These are phyloP conservation scores for Ophiosphaerella narmari DNA, from an alignment of 2,329 filamentous ascomycete species.

Conservation along the genomic window DNA sequence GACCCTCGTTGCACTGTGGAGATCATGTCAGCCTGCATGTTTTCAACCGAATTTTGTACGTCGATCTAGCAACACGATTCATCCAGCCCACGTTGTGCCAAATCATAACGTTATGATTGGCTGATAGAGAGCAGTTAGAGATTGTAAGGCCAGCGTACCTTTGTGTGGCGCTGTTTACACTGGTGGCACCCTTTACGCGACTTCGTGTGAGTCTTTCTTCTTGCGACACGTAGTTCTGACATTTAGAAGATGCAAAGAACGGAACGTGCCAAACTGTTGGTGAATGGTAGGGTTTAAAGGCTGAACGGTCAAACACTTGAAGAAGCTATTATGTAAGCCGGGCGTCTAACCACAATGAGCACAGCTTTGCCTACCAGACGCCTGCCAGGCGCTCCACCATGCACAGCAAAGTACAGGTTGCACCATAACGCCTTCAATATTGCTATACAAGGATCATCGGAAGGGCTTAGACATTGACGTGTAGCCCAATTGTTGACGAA, in stretches of 20 bases:
- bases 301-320: conserved; percentile 1
- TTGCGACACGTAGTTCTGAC: conserved; percentile 27
- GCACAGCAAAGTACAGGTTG: too few relatives aligned
- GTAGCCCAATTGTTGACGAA: not conserved
- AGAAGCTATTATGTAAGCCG: conserved; percentile 12
- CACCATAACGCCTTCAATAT: too few relatives aligned
- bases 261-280: not conserved
- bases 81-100: not conserved
- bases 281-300: not conserved
- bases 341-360: not conserved
- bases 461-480: too few relatives aligned
- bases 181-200: conserved; percentile 36
- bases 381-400: too few relatives aligned
- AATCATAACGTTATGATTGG: conserved; percentile 9
- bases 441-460: too few relatives aligned
- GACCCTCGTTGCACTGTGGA: conserved; percentile 37
- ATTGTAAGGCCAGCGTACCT: conserved; percentile 21
- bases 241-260: conserved; percentile 5
- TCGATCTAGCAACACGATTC: not conserved
- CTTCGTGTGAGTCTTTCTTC: conserved; percentile 40
- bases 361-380: too few relatives aligned
- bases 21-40: not conserved
- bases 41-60: not conserved
- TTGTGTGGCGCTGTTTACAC: conserved; percentile 41
- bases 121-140: not conserved